A percentile compares a stretch with the other conserved stretches of the same genome.
Evolutionary conservation across 1,139 yeast species (phyloP).

Genomic region (Neolecta irregularis): DNA sequence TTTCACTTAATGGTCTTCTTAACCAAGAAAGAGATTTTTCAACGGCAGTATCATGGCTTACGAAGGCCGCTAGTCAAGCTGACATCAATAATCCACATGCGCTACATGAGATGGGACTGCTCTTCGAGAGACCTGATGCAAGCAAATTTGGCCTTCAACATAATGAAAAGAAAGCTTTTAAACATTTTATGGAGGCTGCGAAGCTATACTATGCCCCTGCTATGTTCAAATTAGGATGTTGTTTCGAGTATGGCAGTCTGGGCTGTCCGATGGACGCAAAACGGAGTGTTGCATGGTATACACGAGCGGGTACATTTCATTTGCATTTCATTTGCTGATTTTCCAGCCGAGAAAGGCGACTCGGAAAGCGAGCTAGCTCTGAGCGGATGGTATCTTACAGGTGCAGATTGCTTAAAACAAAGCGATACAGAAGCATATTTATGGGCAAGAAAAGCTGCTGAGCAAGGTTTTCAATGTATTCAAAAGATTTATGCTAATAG

Average conservation of each 20-base stretch:
- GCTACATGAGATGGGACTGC: conserved; percentile 49
- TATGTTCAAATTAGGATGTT: conserved; percentile 71
- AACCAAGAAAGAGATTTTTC: conserved; percentile 31
- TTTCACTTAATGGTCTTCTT: conserved; percentile 38
- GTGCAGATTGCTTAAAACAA: conserved; percentile 52
- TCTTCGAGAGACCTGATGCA: conserved; percentile 47
- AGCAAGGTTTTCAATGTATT: conserved; percentile 34
- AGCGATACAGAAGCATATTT: conserved; percentile 66
- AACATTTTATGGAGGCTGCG: conserved; percentile 64
- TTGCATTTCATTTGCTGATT: conserved; percentile 1
- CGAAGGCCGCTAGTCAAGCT: conserved; percentile 36
- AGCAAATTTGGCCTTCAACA: conserved; percentile 16
- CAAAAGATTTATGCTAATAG: not conserved
- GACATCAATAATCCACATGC: conserved; percentile 37
- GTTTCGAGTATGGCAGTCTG: conserved; percentile 73
- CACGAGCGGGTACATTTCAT: conserved; percentile 45
- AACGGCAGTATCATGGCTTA: conserved; percentile 41
- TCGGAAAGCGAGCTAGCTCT: conserved; percentile 81
- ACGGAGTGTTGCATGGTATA: conserved; percentile 80
- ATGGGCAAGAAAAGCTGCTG: conserved; percentile 83
- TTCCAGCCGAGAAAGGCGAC: conserved; percentile 40
- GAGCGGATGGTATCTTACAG: conserved; percentile 83
- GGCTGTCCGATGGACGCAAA: conserved; percentile 51
- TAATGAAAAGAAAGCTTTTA: conserved; percentile 33
- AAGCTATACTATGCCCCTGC: conserved; percentile 62